Conservation (phyloP, 1,284 basidiomycete species). For the Puccinia coronata region DNA sequence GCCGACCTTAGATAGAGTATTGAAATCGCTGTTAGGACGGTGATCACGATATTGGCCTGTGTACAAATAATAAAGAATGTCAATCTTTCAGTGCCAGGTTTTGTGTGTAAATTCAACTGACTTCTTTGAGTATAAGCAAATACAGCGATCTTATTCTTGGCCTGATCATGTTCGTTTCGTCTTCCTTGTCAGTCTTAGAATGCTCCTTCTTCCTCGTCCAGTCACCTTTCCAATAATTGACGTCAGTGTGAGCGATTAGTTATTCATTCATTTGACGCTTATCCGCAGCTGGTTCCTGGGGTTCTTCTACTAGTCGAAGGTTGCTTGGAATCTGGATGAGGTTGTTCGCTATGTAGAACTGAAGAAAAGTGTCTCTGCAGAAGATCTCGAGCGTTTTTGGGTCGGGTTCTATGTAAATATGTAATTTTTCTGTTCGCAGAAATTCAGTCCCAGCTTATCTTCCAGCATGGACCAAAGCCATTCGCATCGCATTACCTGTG, state of each 20-base stretch:
- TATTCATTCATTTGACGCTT: neutral
- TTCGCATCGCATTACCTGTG: no score
- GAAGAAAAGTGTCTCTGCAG: no score
- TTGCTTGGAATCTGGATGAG: no score
- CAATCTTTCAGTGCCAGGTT: constrained; percentile 28
- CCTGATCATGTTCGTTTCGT: constrained; percentile 1
- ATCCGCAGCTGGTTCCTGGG: neutral
- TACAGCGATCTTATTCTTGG: constrained; percentile 27
- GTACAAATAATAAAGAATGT: constrained; percentile 22
- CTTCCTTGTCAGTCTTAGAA: neutral
- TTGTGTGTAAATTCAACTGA: neutral
- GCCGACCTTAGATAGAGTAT: constrained; percentile 71
- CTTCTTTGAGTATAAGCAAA: constrained; percentile 35
- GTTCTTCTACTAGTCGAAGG: no score
- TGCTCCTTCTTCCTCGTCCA: neutral
- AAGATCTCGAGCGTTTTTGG: no score
- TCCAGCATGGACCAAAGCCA: no score
- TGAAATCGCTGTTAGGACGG: constrained; percentile 64
- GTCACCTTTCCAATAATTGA: no score
- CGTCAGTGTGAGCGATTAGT: neutral
- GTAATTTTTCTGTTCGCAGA: no score
- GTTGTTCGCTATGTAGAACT: no score
- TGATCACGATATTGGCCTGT: constrained; percentile 64
- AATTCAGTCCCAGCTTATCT: no score
- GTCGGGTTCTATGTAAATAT: no score